Evolutionary conservation across 2,329 filamentous ascomycete species (phyloP).

Genomic region (Pezicula rhizophila): DNA sequence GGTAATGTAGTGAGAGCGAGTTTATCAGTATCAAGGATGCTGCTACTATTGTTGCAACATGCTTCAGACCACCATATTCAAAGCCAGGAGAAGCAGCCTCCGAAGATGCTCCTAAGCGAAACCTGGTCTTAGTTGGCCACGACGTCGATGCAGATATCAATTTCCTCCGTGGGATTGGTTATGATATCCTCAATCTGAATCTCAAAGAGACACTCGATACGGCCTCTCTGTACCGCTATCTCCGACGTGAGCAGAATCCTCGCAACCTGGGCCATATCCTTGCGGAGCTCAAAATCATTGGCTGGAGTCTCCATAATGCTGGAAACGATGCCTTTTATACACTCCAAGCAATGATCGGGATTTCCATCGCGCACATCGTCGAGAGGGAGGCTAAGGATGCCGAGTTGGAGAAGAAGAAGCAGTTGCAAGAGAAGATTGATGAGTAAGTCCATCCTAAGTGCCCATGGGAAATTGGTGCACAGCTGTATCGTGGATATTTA

Average conservation of each 20-base stretch:
- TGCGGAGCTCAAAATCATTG: constrained; percentile 53
- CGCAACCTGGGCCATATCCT: constrained; percentile 58
- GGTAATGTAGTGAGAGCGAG: constrained; percentile 42
- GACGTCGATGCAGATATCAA: constrained; percentile 61
- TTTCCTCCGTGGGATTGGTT: constrained; percentile 61
- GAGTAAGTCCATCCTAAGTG: constrained; percentile 7
- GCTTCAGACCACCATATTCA: constrained; percentile 52
- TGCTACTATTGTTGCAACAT: constrained; percentile 39
- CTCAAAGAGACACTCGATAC: constrained; percentile 69
- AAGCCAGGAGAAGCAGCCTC: constrained; percentile 7
- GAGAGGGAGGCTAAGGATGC: constrained; percentile 9
- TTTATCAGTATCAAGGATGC: constrained; percentile 42
- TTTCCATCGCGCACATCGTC: constrained; percentile 37
- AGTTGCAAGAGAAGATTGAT: constrained; percentile 11
- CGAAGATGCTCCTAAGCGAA: constrained; percentile 32
- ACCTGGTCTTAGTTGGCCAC: constrained; percentile 76
- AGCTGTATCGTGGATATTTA: too few species aligned
- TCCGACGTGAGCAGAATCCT: constrained; percentile 45
- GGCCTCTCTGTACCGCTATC: constrained; percentile 59
- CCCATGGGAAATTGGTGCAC: too few species aligned
- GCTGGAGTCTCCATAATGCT: constrained; percentile 72
- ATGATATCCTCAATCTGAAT: constrained; percentile 49
- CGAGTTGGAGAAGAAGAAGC: constrained; percentile 7
- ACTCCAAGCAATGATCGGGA: constrained; percentile 63
- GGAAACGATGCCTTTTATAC: constrained; percentile 83